phyloP scores from a whole-genome alignment of 768 basidiomycete genomes.

The Xerocomus spinulosus region DNA sequence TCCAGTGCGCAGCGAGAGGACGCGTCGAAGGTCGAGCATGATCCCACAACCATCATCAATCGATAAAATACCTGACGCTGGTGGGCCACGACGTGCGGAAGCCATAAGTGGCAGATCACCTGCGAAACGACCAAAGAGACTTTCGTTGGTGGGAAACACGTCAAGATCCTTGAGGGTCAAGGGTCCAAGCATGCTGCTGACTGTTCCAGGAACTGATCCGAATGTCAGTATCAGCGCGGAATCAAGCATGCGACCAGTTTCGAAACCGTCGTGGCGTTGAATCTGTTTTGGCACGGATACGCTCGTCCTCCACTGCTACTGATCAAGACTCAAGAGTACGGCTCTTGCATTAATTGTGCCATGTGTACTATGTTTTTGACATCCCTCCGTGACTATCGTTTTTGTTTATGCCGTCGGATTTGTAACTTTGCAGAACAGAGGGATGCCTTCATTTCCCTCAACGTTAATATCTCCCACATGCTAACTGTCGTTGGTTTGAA shows the following conservation, averaged over 20 bases:
- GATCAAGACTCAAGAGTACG: conserved; percentile 10
- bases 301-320: conserved; percentile 6
- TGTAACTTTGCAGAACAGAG: conserved; percentile 6
- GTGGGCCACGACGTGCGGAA: conserved; percentile 40
- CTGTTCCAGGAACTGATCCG: conserved; percentile 36
- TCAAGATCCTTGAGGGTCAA: conserved; percentile 35
- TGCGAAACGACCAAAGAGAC: conserved; percentile 53
- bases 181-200: conserved; percentile 29
- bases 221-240: conserved; percentile 43
- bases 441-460: not conserved
- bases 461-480: conserved; percentile 9
- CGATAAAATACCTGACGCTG: conserved; percentile 32
- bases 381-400: conserved; percentile 8
- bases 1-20: conserved; percentile 68
- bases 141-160: conserved; percentile 46
- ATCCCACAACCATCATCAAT: conserved; percentile 64
- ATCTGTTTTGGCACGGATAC: not conserved
- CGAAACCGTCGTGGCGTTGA: conserved; percentile 60
- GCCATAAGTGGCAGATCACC: conserved; percentile 46
- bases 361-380: conserved; percentile 8
- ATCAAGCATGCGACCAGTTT: conserved; percentile 40
- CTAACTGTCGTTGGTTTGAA: conserved; percentile 25
- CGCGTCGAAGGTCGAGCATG: conserved; percentile 71
- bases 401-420: conserved; percentile 19
- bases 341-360: conserved; percentile 17